A percentile compares a stretch with the other conserved stretches of the same genome.
Conservation (phyloP, 805 yeast species). For the Lachancea fermentati region DNA sequence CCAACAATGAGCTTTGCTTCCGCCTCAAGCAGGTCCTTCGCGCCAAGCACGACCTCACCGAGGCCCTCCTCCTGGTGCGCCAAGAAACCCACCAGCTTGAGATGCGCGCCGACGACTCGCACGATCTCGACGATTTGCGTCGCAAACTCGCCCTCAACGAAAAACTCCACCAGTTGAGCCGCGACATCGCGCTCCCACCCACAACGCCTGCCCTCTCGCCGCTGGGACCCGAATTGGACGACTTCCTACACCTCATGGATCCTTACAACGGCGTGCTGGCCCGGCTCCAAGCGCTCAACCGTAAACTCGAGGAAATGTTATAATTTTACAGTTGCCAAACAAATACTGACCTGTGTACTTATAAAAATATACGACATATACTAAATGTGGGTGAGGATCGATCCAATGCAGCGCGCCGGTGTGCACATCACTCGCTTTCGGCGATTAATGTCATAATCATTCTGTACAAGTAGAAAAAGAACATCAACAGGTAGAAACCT, state of each 20-base stretch:
- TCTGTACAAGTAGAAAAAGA: constrained; percentile 92
- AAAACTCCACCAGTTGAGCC: constrained; percentile 4
- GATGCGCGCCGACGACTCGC: neutral
- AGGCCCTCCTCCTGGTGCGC: constrained; percentile 14
- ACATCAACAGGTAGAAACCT: constrained; percentile 85
- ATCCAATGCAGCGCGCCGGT: neutral
- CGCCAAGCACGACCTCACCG: constrained; percentile 15
- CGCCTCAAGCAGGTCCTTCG: constrained; percentile 17
- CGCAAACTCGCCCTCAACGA: constrained; percentile 7
- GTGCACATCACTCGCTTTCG: constrained; percentile 32
- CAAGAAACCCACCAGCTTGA: constrained; percentile 16
- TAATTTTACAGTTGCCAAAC: constrained; percentile 3
- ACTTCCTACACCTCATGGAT: constrained; percentile 12
- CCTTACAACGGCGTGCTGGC: constrained; percentile 20
- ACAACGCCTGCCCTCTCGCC: too few relatives aligned
- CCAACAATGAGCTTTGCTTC: constrained; percentile 28
- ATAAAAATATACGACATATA: neutral
- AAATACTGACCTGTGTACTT: constrained; percentile 9
- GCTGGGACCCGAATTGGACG: constrained; percentile 3
- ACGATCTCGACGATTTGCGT: constrained; percentile 4
- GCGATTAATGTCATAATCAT: constrained; percentile 91
- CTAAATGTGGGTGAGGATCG: neutral
- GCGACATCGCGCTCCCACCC: neutral
- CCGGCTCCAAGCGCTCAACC: constrained; percentile 13
- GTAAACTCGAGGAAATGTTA: constrained; percentile 7